Base-by-base conservation (phyloP, 176 grass and related monocot genomes). In the Microstegium vimineum region DNA sequence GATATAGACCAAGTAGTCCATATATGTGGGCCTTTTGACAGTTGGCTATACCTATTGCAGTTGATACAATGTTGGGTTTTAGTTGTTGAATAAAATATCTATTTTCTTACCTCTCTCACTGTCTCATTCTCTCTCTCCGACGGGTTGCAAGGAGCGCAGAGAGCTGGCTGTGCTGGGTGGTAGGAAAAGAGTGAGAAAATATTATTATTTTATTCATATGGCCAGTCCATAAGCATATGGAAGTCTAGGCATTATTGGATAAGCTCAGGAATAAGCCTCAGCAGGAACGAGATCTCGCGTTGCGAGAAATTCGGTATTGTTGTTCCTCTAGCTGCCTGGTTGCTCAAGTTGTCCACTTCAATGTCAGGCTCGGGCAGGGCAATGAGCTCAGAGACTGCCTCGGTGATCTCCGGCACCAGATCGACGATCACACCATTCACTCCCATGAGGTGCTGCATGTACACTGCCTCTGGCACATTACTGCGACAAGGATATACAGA, bases 361-460 rank as follows among this genome's bases (percentile, higher is more conserved):
- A 38, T 7, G 30, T 89, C 81, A 1, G 30, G 70, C 45, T 77
- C 66, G 0, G 83, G 88, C 36, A 14, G 6, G 6, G 67, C 70
- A 38, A 74, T 88, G 54, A 93, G 90, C 35, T 91, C 86, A 0
- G 86, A 83, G 28, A 98, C 82, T 3, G 92, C 88, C 56, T 88
- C 82, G 5, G 92, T 93, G 63, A 98, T 95, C 82, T 93, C 90
- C 10, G 89, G 88, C 37, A 95, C 95, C 41, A 98, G 81, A 75
- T 95, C 95, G 4, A 94, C 92, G 36, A 98, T 98, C 30, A 98
- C 92, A 3, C 92, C 90, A 13, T 88, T 91, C 68, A 98, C 80
- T 4, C 95, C 95, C 92, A 98, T 90, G 27, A 98, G 73, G 57
- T 95, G 92, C 80, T 98, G 95, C 88, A 95, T 93, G 82, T 95